These are phyloP conservation scores for Botryobasidium botryosum DNA, from an alignment of 768 basidiomycete genomes.

Conservation along the genomic window DNA sequence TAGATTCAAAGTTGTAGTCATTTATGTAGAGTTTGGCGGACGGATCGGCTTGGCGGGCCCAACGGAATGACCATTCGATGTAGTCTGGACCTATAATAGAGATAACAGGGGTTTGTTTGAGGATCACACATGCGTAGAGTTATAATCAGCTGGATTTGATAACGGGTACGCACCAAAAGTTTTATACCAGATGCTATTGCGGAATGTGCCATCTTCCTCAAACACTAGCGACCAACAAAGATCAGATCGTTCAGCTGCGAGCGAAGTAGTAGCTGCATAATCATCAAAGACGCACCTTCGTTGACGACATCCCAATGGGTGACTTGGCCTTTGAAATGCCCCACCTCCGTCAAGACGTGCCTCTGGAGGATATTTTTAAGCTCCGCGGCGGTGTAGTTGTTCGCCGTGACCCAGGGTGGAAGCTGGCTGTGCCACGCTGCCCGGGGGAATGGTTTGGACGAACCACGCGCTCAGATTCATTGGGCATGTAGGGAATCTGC, in stretches of 20 bases:
- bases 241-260: not conserved
- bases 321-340: slow-evolving; percentile 6
- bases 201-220: slow-evolving; percentile 9
- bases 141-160: too few species aligned
- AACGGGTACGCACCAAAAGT: slow-evolving; percentile 8
- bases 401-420: slow-evolving; percentile 3
- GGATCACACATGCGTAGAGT: too few species aligned
- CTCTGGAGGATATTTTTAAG: slow-evolving; percentile 1
- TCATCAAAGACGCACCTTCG: slow-evolving; percentile 10
- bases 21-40: not conserved
- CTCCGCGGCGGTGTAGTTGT: slow-evolving; percentile 5
- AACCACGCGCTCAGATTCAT: too few species aligned
- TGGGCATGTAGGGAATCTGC: too few species aligned
- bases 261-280: not conserved
- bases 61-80: slow-evolving; percentile 7
- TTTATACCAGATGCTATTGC: slow-evolving; percentile 6
- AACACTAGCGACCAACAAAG: not conserved
- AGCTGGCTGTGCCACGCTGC: not conserved
- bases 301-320: slow-evolving; percentile 11
- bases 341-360: slow-evolving; percentile 4
- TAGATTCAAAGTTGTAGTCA: slow-evolving; percentile 4
- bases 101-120: too few species aligned
- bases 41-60: slow-evolving; percentile 7
- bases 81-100: too few species aligned
- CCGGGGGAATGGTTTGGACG: slow-evolving; percentile 10